These are phyloP conservation scores for Solanum clarkiae DNA, from an alignment of 257 asterid species.

Conservation along the genomic window DNA sequence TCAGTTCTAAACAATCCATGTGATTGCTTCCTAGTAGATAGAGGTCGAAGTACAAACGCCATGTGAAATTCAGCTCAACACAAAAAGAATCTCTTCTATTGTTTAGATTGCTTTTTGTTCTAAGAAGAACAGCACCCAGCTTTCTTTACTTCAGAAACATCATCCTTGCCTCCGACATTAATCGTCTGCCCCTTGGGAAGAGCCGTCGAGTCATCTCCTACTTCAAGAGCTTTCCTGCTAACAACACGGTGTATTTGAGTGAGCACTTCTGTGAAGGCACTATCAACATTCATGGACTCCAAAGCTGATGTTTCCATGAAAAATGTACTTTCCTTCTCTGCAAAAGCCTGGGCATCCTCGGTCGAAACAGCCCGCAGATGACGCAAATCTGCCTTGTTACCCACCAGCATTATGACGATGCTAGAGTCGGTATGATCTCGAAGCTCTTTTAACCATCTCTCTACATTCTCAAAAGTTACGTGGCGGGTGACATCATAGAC, in stretches of 20 bases:
- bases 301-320: conserved; percentile 8
- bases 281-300: conserved; percentile 1
- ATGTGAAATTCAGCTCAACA: neutral
- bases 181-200: conserved; percentile 3
- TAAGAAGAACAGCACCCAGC: conserved; percentile 7
- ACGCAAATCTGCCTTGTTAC: conserved; percentile 7
- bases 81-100: neutral
- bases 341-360: neutral
- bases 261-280: conserved; percentile 3
- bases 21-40: neutral
- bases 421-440: neutral
- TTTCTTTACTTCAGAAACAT: neutral
- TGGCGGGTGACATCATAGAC: neutral
- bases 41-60: neutral
- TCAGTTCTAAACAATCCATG: neutral
- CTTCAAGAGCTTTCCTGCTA: conserved; percentile 2
- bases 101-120: neutral
- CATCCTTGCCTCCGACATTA: neutral
- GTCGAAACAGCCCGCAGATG: neutral
- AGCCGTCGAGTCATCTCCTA: neutral
- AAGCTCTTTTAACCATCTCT: conserved; percentile 5
- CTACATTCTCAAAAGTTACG: conserved; percentile 2
- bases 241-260: conserved; percentile 2
- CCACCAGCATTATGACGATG: neutral
- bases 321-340: conserved; percentile 2